These are phyloP conservation scores for Telopea speciosissima DNA, from an alignment of 177 flowering plant species.

Conservation along the genomic window DNA sequence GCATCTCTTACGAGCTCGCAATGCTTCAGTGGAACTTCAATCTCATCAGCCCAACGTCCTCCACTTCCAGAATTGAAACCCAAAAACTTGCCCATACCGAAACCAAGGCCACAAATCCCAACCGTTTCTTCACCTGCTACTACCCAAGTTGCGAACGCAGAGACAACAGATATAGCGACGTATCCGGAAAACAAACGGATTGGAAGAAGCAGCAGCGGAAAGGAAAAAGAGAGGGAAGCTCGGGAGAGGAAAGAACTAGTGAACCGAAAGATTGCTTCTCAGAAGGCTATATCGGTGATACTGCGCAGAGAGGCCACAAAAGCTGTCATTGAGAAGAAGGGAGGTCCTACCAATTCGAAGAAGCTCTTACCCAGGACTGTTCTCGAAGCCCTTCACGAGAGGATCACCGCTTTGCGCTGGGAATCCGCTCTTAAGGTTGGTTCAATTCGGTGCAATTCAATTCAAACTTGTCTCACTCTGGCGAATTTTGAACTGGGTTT, in stretches of 20 bases:
- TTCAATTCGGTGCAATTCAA: neutral
- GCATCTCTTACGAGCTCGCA: neutral
- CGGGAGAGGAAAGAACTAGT: conserved; percentile 68
- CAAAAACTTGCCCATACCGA: neutral
- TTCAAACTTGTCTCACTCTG: neutral
- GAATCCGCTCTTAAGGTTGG: conserved; percentile 90
- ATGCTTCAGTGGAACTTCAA: neutral
- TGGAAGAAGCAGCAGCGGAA: neutral
- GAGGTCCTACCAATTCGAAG: conserved; percentile 57
- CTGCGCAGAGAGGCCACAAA: conserved; percentile 84
- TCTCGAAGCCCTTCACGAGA: conserved; percentile 88
- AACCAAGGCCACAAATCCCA: conserved; percentile 1
- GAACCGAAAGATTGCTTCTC: conserved; percentile 73
- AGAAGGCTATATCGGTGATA: conserved; percentile 82
- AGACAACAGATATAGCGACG: neutral
- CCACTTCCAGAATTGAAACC: conserved; percentile 5
- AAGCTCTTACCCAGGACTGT: conserved; percentile 74
- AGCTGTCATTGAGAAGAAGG: conserved; percentile 81
- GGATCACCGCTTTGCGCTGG: conserved; percentile 87
- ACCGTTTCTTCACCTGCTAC: neutral
- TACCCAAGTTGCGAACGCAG: neutral
- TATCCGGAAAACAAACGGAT: neutral
- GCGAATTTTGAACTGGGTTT: neutral
- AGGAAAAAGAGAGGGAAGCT: conserved; percentile 35
- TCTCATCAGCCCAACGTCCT: conserved; percentile 5